Base-by-base conservation (phyloP, 2,329 filamentous ascomycete species). In the Geosmithia flava region DNA sequence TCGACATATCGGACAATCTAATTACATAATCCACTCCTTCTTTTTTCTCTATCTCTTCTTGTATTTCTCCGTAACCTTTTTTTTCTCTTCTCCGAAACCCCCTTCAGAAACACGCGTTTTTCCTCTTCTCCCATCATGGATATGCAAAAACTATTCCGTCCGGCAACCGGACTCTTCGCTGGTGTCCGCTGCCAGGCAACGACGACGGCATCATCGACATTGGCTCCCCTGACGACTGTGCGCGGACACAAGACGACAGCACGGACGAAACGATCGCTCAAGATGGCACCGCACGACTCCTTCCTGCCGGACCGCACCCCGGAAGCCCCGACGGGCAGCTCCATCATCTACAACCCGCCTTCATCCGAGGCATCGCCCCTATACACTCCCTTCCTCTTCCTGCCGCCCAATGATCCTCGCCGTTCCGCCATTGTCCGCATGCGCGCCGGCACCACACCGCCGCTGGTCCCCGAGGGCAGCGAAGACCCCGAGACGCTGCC, bases 361-460 rank as follows among this genome's bases (percentile, higher is more conserved):
- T 64, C 74, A 16, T 69, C 75, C 10, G 67, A 70, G 49, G 66
- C 74, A 3, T 74, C 76, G n/a, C 77, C 80, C 49, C 71, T 70
- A 56, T 75, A 83, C 65, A 83, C 80, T n/a, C 80, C 80, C 49
- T 74, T 80, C 65, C 75, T 80, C 59, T 83, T 83, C 64, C 72
- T 83, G 29, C 80, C 80, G 48, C 70, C 68, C 46, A 62, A 58
- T 53, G 77, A 80, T 58, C 74, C 75, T 16, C 72, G 76, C 44
- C 72, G 75, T 27, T 63, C 66, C 47, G 68, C 70, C 44, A 70
- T 74, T 60, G 63, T 76, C 41, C 62, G 66, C 16, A 59, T 67
- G 41, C 68, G 77, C 33, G 62, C 72, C 49, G 60, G 61, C 50
- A 58, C 58, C 30, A 58, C 30, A 11, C 13, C 33, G 10, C 39